Conservation (phyloP, 306 rosid species). For the Vigna mungo region DNA sequence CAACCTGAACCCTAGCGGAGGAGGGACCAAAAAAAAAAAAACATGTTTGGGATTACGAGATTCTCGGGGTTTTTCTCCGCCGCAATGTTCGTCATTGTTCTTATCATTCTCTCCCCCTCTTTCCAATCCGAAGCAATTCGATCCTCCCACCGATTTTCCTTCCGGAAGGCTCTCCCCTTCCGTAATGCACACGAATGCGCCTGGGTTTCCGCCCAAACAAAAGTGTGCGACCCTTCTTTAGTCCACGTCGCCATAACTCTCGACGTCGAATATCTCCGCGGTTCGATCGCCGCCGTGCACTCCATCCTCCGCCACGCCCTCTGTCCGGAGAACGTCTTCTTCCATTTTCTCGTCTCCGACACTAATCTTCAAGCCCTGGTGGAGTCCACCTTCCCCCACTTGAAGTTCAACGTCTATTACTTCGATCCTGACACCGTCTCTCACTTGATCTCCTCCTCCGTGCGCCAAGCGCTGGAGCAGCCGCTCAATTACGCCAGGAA, state of each 20-base stretch:
- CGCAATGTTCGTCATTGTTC: slow-evolving; percentile 58
- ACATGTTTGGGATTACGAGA: slow-evolving; percentile 65
- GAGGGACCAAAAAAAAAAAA: slow-evolving; percentile 22
- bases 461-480: slow-evolving; percentile 72
- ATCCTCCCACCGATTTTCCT: slow-evolving; percentile 56
- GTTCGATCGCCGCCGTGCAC: slow-evolving; percentile 79
- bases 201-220: neutral
- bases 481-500: slow-evolving; percentile 76
- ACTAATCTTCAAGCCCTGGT: slow-evolving; percentile 54
- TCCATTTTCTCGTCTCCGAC: slow-evolving; percentile 67
- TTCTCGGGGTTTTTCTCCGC: slow-evolving; percentile 68
- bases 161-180: slow-evolving; percentile 54
- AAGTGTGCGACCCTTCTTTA: slow-evolving; percentile 60
- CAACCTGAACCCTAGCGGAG: slow-evolving; percentile 6
- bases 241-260: slow-evolving; percentile 78
- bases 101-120: slow-evolving; percentile 60
- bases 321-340: slow-evolving; percentile 71
- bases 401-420: slow-evolving; percentile 67
- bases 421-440: slow-evolving; percentile 63
- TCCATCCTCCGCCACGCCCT: slow-evolving; percentile 66
- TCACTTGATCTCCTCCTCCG: slow-evolving; percentile 65
- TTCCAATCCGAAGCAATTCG: slow-evolving; percentile 77
- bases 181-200: slow-evolving; percentile 63
- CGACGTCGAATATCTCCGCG: slow-evolving; percentile 70
- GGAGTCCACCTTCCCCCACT: slow-evolving; percentile 59